Conservation (phyloP, 129 eudicot genomes). For the Escallonia herrerae region DNA sequence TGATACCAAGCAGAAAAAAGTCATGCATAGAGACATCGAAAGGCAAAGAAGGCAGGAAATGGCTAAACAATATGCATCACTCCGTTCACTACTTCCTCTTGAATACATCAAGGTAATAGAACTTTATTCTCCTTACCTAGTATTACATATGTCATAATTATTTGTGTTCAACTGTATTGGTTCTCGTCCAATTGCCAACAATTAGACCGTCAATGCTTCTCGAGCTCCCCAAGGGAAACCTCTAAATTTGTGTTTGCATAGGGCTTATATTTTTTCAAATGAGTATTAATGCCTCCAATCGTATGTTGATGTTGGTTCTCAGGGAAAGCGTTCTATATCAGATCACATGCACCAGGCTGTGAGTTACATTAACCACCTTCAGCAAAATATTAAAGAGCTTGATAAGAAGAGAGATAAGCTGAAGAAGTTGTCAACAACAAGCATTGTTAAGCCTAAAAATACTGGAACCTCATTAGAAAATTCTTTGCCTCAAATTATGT, state of each 20-base stretch:
- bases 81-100: constrained; percentile 58
- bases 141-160: background rate
- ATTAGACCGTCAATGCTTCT: no score
- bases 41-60: constrained; percentile 65
- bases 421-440: constrained; percentile 1
- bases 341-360: constrained; percentile 58
- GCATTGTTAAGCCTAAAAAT: background rate
- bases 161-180: background rate
- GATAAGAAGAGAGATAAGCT: constrained; percentile 34
- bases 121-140: background rate
- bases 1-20: constrained; percentile 31
- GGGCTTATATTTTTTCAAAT: background rate
- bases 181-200: no score
- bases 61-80: constrained; percentile 54
- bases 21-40: constrained; percentile 56
- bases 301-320: constrained; percentile 5
- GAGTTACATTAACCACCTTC: constrained; percentile 42
- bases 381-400: constrained; percentile 31
- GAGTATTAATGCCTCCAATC: no score
- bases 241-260: background rate
- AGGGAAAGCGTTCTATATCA: constrained; percentile 70
- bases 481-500: constrained; percentile 17
- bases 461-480: background rate
- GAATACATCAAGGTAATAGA: constrained; percentile 46
- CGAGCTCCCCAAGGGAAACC: no score